Percentiles rank a stretch among this genome's conserved stretches.
Conservation (phyloP, 2,329 filamentous ascomycete genomes). For the Zasmidium cellare region DNA sequence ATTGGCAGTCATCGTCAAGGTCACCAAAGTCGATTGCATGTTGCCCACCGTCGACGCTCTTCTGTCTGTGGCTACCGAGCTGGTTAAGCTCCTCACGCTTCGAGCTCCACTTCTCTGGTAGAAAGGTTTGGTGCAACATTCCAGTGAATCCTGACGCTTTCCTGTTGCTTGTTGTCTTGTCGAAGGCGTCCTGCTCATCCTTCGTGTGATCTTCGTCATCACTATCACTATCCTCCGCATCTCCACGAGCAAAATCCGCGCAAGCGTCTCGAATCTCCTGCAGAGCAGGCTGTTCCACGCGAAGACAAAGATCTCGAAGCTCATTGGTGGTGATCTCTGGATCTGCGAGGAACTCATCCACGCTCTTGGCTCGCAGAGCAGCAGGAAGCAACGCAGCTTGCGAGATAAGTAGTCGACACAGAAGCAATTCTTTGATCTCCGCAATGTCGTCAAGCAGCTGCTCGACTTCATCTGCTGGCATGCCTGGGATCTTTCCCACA, state of each 20-base stretch:
- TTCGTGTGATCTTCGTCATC: conserved; percentile 31
- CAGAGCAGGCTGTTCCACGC: conserved; percentile 49
- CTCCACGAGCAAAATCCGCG: conserved; percentile 48
- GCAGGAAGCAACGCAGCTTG: conserved; percentile 48
- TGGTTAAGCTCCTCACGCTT: conserved; percentile 34
- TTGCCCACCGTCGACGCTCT: conserved; percentile 10
- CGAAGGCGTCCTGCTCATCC: conserved; percentile 20
- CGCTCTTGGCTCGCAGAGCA: conserved; percentile 45
- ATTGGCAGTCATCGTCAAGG: conserved; percentile 35
- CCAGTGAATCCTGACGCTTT: not conserved
- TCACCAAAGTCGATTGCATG: conserved; percentile 40
- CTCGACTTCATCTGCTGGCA: conserved; percentile 47
- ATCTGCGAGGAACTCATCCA: conserved; percentile 49
- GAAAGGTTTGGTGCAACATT: not conserved
- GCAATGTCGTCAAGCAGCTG: conserved; percentile 45
- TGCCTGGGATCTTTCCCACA: conserved; percentile 33
- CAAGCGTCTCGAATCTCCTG: conserved; percentile 54
- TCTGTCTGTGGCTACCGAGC: conserved; percentile 21
- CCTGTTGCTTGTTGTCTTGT: conserved; percentile 11
- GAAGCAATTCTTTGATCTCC: conserved; percentile 52
- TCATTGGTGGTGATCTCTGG: conserved; percentile 44
- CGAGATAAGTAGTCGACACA: conserved; percentile 50
- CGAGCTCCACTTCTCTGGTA: conserved; percentile 24
- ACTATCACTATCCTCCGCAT: conserved; percentile 40
- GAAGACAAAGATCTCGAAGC: conserved; percentile 50